Percentiles rank a stretch among this genome's conserved stretches.
Evolutionary conservation across 2,329 filamentous ascomycete species (phyloP).

Genomic region (Fusarium transvaalense): DNA sequence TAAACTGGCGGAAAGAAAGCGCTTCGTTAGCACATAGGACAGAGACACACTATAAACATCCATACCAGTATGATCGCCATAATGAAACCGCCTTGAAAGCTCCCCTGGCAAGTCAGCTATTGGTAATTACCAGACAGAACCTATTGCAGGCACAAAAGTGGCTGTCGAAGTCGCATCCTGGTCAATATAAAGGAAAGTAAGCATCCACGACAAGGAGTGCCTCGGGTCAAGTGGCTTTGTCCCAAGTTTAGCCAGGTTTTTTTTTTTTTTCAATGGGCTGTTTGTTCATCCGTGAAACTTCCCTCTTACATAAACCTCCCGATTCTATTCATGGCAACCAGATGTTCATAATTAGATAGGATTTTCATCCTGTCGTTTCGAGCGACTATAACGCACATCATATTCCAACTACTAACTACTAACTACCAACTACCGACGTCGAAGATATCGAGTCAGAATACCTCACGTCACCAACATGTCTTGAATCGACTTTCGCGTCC

Average conservation of each 20-base stretch:
- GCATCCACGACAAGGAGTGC: background rate
- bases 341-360: constrained; percentile 1
- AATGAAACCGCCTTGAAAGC: constrained; percentile 26
- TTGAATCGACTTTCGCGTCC: constrained; percentile 4
- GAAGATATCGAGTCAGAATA: constrained; percentile 6
- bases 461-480: background rate
- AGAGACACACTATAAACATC: constrained; percentile 16
- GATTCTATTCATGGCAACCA: constrained; percentile 11
- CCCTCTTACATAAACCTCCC: constrained; percentile 31
- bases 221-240: constrained; percentile 15
- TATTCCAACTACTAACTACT: constrained; percentile 1
- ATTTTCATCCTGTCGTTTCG: constrained; percentile 1
- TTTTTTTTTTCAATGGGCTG: constrained; percentile 1
- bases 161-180: constrained; percentile 10
- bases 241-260: constrained; percentile 21
- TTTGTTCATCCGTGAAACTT: constrained; percentile 26
- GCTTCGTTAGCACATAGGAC: constrained; percentile 13
- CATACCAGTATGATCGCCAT: constrained; percentile 34
- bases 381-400: background rate
- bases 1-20: constrained; percentile 5
- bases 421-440: constrained; percentile 17
- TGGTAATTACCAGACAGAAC: constrained; percentile 12
- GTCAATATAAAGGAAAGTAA: constrained; percentile 22
- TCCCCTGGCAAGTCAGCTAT: constrained; percentile 18
- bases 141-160: constrained; percentile 13